Evolutionary conservation across 768 basidiomycete species (phyloP).

Genomic region (Mycena galopus): DNA sequence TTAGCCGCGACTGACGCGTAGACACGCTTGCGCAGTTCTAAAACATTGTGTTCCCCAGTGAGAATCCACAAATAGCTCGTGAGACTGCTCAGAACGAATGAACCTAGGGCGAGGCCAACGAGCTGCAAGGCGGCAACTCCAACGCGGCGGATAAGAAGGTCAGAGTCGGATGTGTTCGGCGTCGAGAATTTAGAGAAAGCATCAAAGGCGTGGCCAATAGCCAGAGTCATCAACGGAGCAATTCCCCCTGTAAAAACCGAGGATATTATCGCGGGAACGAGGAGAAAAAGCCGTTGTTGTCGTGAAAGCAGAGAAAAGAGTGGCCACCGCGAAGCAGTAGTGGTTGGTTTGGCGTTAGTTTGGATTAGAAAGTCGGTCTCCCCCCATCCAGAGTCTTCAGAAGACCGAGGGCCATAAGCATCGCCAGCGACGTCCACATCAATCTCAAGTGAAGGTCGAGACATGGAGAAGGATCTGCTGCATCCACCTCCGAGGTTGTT

Average conservation of each 20-base stretch:
- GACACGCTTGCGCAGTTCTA: slow-evolving; percentile 74
- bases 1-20: slow-evolving; percentile 76
- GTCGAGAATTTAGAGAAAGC: slow-evolving; percentile 72
- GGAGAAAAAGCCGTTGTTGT: slow-evolving; percentile 66
- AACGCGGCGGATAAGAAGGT: slow-evolving; percentile 66
- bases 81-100: slow-evolving; percentile 78
- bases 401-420: slow-evolving; percentile 8
- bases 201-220: slow-evolving; percentile 84
- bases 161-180: slow-evolving; percentile 40
- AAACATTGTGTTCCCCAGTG: slow-evolving; percentile 47
- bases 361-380: slow-evolving; percentile 31
- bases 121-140: slow-evolving; percentile 76
- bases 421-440: slow-evolving; percentile 29
- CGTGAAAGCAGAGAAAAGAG: slow-evolving; percentile 77
- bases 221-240: slow-evolving; percentile 89
- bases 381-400: background rate
- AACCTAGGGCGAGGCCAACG: slow-evolving; percentile 72
- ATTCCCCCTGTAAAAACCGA: slow-evolving; percentile 78
- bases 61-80: slow-evolving; percentile 89
- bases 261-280: slow-evolving; percentile 74
- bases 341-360: slow-evolving; percentile 47
- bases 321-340: slow-evolving; percentile 51
- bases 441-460: slow-evolving; percentile 14
- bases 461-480: slow-evolving; percentile 9
- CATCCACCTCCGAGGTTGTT: background rate